Evolutionary conservation across 257 asterid species (phyloP), one percentile per base, ranked within the genome.

Genomic region (Solanum commersonii): DNA sequence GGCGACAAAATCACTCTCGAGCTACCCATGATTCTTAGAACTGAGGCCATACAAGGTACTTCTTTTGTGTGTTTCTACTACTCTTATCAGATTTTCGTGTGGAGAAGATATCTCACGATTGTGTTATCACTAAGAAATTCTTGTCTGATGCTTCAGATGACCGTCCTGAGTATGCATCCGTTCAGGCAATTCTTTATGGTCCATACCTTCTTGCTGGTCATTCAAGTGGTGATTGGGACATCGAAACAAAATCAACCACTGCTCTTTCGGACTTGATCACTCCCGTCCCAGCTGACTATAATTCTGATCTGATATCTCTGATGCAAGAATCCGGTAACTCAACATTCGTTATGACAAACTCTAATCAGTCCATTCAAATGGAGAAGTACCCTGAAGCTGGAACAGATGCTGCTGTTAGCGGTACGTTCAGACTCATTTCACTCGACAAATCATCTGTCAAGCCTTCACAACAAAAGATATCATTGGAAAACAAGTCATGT

Each of bases 191-290:
- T 89, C 89, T 95, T 85, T 97, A 94, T 56, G 99, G 99, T 46
- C 98, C 98, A 77, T 97, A 97, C 92, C 98, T 96, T 84, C 98
- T 97, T 4, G 98, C 95, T 9, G 99, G 98, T 25, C 92, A 92
- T 2, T 81, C 98, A 10, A 84, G 56, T 20, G 96, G 94, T 10
- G 98, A 94, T 72, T 97, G 98, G 98, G 92, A 93, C 89, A 88
- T 97, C 59, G 85, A 92, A 25, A 92, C 95, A 71, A 90, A 84
- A 12, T 87, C 94, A 35, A 74, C 90, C 7, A 34, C 90, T 40
- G 81, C 93, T 29, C 87, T 93, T 31, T 85, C 92, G n/a, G 94
- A 95, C 83, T 93, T 94, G 94, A 90, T 96, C 27, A 90, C 88
- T 83, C 93, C 98, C 4, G 71, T 95, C 74, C 95, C 95, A 84